These are phyloP conservation scores for Phytomonas serpens DNA, from an alignment of 208 protist genomes.

Conservation along the genomic window DNA sequence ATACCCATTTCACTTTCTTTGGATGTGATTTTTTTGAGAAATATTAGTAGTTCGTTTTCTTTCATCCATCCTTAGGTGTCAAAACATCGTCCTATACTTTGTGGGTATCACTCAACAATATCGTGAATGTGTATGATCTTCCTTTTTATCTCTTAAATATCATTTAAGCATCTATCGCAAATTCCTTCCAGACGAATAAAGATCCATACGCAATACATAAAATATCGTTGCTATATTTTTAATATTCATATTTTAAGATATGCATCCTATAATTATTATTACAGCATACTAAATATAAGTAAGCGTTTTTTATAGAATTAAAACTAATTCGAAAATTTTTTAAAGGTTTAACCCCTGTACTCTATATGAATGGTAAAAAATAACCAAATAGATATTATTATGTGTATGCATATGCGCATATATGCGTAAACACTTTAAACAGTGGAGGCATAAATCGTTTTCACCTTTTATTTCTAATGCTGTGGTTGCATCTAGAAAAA, in stretches of 20 bases:
- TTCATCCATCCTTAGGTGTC: background rate
- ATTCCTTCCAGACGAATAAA: background rate
- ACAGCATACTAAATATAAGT: background rate
- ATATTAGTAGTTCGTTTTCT: background rate
- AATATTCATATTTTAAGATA: background rate
- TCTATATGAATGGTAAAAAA: constrained; percentile 5
- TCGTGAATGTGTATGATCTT: background rate
- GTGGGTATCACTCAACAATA: background rate
- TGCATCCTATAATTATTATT: background rate
- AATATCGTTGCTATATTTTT: background rate
- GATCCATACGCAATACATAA: background rate
- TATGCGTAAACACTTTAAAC: background rate
- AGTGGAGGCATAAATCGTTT: background rate
- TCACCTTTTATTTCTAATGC: background rate
- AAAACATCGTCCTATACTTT: background rate
- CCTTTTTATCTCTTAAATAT: constrained; percentile 1
- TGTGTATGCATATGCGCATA: background rate
- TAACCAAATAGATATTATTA: constrained; percentile 3
- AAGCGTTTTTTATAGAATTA: background rate
- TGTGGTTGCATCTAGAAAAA: constrained; percentile 4
- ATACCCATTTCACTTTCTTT: background rate
- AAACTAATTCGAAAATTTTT: too few species aligned
- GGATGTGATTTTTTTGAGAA: background rate
- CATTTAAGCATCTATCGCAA: background rate
- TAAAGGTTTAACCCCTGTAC: background rate